Evolutionary conservation across 345 rosid species (phyloP), one percentile per base, ranked within the genome.

Genomic region (Citrus glauca): DNA sequence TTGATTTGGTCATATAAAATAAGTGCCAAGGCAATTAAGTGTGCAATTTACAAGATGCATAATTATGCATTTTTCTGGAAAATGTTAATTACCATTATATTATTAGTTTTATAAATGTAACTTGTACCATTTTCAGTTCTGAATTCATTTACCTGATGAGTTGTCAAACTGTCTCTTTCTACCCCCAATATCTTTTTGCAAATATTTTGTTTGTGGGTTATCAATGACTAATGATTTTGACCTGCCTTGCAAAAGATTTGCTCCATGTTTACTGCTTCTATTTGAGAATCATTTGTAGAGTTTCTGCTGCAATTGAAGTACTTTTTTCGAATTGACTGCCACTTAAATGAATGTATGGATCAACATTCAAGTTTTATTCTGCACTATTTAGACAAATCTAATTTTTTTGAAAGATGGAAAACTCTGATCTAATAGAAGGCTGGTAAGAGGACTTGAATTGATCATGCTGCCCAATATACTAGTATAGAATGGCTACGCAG

Each of bases 11-110:
- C 10, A 1, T 55, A 64, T 61, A 75, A 66, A 75, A 65, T 65
- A 75, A 75, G 64, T n/a, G 28, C 53, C 3, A 30, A 33, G 78
- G 48, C 48, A 42, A 42, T 63, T 71, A 48, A 53, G 30, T 64
- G 62, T 75, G 64, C 53, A 61, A 69, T 62, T 62, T 66, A 64
- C 48, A n/a, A 62, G 62, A n/a, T 45, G 78, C 60, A 48, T 6
- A 53, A 5, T 22, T 55, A 32, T 65, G 11, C 62, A 30, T n/a
- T 65, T 75, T 32, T 13, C 62, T 10, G 10, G 22, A 42, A 27
- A 19, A 60, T 38, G 68, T 61, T 73, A 4, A 28, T 30, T n/a
- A n/a, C 28, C 13, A 4, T 64, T n/a, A 66, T 53, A 14, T 35
- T 32, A 30, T 66, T 6, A 27, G 4, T 27, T 33, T 32, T 50